Base-by-base conservation (phyloP, 2,329 filamentous ascomycete genomes). In the Aspergillus sp. region DNA sequence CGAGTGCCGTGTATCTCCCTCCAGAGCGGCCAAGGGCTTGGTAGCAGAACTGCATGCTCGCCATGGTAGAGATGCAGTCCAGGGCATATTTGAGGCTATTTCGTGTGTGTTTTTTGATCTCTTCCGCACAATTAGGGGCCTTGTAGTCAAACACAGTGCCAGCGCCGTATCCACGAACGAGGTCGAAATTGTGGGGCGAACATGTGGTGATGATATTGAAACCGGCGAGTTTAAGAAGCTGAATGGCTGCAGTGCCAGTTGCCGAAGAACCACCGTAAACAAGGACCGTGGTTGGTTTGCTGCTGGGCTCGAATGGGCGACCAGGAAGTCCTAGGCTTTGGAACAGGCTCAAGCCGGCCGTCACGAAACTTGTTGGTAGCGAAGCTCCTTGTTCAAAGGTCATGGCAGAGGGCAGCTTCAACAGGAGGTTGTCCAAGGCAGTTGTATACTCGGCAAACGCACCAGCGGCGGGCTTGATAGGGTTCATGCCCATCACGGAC, bases 81-180 rank as follows among this genome's bases (percentile, higher is more conserved):
- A 54, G 32, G n/a, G 42, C 51, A 44, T 48, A 53, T 12, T 43
- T 44, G 5, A 55, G 43, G 9, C 42, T 41, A 36, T 53, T 53
- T 8, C 42, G 33, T 38, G 45, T 45, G 41, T 52, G 59, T 51
- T 38, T 59, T 34, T 29, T 57, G 41, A 55, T 55, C 5, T 53
- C 47, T 4, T 34, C 39, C 19, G 49, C 47, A 10, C 46, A 47
- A 7, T 30, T 34, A 7, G 49, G 45, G 10, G 28, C 6, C 30
- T 43, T 43, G 32, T 43, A 43, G 27, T 43, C 42, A 47, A 55
- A 12, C 41, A 48, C 49, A 53, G 53, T 12, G 47, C 39, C 3
- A 69, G 71, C 63, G 80, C 76, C 2, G 73, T 77, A 3, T 81
- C 67, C 2, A 40, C 28, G 27, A 8, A 43, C 42, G 27, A 35